phyloP scores from a whole-genome alignment of 306 rosid species.

The Pyrus pyrifolia region DNA sequence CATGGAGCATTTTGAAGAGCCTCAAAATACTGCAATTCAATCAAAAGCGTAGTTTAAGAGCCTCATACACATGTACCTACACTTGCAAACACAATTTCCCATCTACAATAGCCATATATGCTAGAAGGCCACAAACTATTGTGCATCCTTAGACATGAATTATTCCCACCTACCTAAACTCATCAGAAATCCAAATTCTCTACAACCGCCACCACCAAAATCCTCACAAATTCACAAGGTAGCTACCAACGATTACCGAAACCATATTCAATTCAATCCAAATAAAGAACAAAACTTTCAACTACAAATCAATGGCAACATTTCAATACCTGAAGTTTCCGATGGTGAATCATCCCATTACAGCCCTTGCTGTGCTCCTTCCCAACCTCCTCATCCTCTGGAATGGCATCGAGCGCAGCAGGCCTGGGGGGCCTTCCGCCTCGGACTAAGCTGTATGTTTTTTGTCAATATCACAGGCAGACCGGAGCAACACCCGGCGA shows the following conservation, averaged over 20 bases:
- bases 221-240: not conserved
- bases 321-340: slow-evolving; percentile 47
- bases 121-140: not conserved
- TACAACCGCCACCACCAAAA: not conserved
- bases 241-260: not conserved
- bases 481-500: slow-evolving; percentile 81
- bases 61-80: not conserved
- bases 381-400: slow-evolving; percentile 74
- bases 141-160: not conserved
- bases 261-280: not conserved
- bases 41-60: not conserved
- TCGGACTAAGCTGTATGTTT: slow-evolving; percentile 64
- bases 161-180: not conserved
- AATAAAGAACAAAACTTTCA: not conserved
- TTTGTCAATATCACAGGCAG: slow-evolving; percentile 69
- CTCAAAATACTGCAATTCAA: not conserved
- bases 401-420: slow-evolving; percentile 61
- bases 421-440: slow-evolving; percentile 50
- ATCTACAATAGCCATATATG: not conserved
- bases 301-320: not conserved
- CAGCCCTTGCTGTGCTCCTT: slow-evolving; percentile 32
- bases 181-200: not conserved
- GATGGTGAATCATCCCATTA: slow-evolving; percentile 31
- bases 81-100: not conserved
- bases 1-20: not conserved